Base-by-base conservation (phyloP, 1,284 basidiomycete genomes). In the Ceratobasidium papillatum region DNA sequence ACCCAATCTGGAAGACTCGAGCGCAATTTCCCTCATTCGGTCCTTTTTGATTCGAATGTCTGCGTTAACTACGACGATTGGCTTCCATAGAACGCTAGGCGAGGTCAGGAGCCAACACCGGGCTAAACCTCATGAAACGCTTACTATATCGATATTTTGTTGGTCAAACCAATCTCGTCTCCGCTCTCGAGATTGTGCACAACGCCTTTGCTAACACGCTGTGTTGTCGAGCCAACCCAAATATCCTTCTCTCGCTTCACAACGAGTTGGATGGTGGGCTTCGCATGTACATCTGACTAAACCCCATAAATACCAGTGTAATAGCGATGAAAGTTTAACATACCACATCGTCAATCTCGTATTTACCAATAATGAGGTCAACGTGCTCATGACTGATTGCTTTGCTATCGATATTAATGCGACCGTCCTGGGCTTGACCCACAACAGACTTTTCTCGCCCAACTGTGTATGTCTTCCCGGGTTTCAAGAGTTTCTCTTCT, bases 321-420 rank as follows among this genome's bases (percentile, higher is more conserved):
- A 19, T 17, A 49, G 25, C 4, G 19, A 34, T 17, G 27, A 19
- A 12, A 12, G 11, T n/a, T 59, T 61, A n/a, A 43, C 68, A 34
- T 71, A 71, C 68, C 54, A 71, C 68, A 71, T 71, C 68, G 38
- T 71, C 68, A n/a, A 71, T 59, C 30, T 59, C 68, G 27, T 71
- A 71, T 22, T 25, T 9, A 7, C 68, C 68, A 59, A 71, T 43
- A 36, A 71, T 49, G 11, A 71, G 22, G 38, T 71, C 68, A 34
- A 71, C 22, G 54, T 71, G 68, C 54, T 71, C 68, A 30, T 71
- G 68, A 30, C 68, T 71, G 43, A 71, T 49, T 17, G 68, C 32
- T 22, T 71, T 71, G 52, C 56, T 58, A 17, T 71, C 68, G 8
- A 71, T 59, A 19, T 71, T 71, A 43, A 71, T 34, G 22, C 68